Conservation (phyloP, 73 alveolate genomes). For the Blepharisma stoltei region DNA sequence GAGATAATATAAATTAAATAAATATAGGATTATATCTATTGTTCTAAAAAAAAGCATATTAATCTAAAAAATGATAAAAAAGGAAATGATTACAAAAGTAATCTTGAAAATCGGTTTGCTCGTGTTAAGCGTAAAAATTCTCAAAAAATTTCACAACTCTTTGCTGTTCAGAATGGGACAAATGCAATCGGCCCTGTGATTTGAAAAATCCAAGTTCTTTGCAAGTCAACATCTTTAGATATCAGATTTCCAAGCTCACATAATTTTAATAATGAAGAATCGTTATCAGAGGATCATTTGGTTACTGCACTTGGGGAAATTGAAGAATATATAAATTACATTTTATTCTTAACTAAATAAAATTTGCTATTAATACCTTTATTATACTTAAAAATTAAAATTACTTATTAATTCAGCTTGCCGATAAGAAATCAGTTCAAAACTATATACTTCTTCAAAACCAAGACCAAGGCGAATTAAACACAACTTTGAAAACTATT, state of each 20-base stretch:
- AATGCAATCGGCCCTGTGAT: neutral
- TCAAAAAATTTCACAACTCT: neutral
- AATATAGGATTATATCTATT: too few relatives aligned
- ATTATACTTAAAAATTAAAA: too few relatives aligned
- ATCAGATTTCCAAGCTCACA: neutral
- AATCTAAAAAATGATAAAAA: too few relatives aligned
- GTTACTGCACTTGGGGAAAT: neutral
- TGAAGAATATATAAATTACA: conserved; percentile 17
- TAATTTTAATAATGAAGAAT: neutral
- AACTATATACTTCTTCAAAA: too few relatives aligned
- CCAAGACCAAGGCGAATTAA: too few relatives aligned
- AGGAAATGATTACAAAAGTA: neutral
- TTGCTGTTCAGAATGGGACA: neutral
- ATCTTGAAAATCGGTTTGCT: neutral
- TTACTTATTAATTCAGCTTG: too few relatives aligned
- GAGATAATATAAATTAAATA: too few relatives aligned
- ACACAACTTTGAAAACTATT: too few relatives aligned
- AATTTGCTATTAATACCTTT: too few relatives aligned
- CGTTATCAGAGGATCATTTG: neutral
- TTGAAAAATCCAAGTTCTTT: neutral
- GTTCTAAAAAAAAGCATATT: too few relatives aligned
- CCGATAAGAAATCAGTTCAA: too few relatives aligned
- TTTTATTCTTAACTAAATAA: too few relatives aligned
- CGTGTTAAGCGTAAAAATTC: neutral
- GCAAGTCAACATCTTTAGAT: neutral